phyloP scores from a whole-genome alignment of 345 rosid genomes.

The Brassica cretica region DNA sequence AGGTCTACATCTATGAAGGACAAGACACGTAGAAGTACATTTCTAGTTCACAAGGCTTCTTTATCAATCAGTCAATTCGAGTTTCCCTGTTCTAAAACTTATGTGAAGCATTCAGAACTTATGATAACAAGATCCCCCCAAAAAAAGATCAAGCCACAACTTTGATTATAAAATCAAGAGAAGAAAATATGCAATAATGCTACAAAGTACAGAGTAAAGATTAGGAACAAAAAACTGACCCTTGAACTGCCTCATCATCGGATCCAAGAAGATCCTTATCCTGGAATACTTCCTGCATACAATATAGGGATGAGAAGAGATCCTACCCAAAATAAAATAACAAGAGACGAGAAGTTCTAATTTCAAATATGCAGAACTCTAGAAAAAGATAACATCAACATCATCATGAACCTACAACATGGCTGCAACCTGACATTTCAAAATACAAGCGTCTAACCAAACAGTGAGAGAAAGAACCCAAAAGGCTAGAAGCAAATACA shows the following conservation, averaged over 20 bases:
- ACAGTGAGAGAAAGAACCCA: slow-evolving; percentile 11
- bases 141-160: too few relatives aligned
- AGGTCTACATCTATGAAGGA: slow-evolving; percentile 8
- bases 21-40: neutral
- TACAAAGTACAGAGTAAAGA: slow-evolving; percentile 2
- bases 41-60: too few relatives aligned
- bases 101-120: too few relatives aligned
- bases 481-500: slow-evolving; percentile 19
- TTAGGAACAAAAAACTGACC: slow-evolving; percentile 43
- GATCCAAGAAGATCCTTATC: slow-evolving; percentile 51
- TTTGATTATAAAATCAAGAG: neutral
- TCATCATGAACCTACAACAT: slow-evolving; percentile 13
- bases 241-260: slow-evolving; percentile 47
- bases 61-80: too few relatives aligned
- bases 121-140: too few relatives aligned
- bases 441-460: slow-evolving; percentile 11
- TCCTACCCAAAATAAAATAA: neutral
- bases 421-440: slow-evolving; percentile 14
- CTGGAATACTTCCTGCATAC: slow-evolving; percentile 66
- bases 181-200: neutral
- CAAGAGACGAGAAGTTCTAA: neutral
- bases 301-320: slow-evolving; percentile 22
- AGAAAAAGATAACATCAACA: neutral
- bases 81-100: too few relatives aligned
- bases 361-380: neutral